Conservation (phyloP, 805 yeast genomes). For the Kuraishia cidri region DNA sequence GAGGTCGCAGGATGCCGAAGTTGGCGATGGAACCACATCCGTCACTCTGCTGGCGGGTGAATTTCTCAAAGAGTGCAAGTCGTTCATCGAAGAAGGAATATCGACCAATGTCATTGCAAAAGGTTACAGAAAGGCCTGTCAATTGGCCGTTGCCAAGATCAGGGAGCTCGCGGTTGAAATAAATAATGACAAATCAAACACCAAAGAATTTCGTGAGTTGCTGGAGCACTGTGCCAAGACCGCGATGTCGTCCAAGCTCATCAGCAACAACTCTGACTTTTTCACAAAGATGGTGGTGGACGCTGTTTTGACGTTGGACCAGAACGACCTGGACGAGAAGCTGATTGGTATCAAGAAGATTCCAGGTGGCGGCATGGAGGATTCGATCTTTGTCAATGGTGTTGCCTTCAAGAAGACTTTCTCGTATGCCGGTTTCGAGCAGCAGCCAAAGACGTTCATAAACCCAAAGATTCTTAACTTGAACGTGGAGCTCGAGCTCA, state of each 20-base stretch:
- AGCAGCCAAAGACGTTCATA: slow-evolving; percentile 81
- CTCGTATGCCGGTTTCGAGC: slow-evolving; percentile 97
- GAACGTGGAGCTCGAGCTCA: slow-evolving; percentile 91
- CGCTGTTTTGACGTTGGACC: slow-evolving; percentile 84
- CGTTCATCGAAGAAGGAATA: slow-evolving; percentile 92
- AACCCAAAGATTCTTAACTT: slow-evolving; percentile 78
- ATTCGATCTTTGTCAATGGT: slow-evolving; percentile 81
- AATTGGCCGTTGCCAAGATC: slow-evolving; percentile 65
- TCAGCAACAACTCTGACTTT: slow-evolving; percentile 78
- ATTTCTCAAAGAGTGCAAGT: slow-evolving; percentile 80
- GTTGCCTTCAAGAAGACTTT: slow-evolving; percentile 97
- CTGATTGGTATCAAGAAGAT: slow-evolving; percentile 92
- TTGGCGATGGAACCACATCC: slow-evolving; percentile 97
- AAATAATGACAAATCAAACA: slow-evolving; percentile 31
- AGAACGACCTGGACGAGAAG: slow-evolving; percentile 75
- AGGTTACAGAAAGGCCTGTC: slow-evolving; percentile 79
- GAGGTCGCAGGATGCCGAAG: slow-evolving; percentile 95
- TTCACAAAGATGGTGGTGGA: slow-evolving; percentile 96
- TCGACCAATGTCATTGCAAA: slow-evolving; percentile 83
- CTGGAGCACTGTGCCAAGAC: slow-evolving; percentile 92
- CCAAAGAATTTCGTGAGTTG: slow-evolving; percentile 59
- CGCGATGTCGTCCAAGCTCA: slow-evolving; percentile 94
- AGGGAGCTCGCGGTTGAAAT: slow-evolving; percentile 71
- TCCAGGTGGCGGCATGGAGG: slow-evolving; percentile 95
- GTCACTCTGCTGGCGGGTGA: slow-evolving; percentile 95